Evolutionary conservation across 176 grass and related monocot genomes (phyloP).

Genomic region (Eragrostis curvula): DNA sequence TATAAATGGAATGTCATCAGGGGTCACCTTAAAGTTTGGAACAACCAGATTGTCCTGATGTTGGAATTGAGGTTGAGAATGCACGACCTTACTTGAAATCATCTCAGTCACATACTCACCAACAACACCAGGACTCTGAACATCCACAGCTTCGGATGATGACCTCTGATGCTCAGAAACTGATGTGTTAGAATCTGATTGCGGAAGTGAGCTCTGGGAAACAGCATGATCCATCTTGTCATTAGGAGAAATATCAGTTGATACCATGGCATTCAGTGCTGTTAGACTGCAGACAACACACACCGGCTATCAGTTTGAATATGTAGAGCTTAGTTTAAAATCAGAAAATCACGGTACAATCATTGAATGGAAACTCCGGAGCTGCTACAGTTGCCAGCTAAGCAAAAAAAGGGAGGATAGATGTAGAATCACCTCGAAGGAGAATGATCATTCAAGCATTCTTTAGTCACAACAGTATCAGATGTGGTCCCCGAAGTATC

Average conservation of each 20-base stretch:
- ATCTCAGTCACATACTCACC: conserved; percentile 41
- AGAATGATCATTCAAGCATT: conserved; percentile 49
- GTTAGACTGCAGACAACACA: conserved; percentile 40
- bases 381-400: conserved; percentile 13
- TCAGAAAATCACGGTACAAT: neutral
- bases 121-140: conserved; percentile 35
- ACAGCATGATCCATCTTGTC: conserved; percentile 38
- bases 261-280: conserved; percentile 35
- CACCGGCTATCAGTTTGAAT: conserved; percentile 7
- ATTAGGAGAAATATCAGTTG: conserved; percentile 32
- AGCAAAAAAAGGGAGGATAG: conserved; percentile 13
- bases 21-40: conserved; percentile 50
- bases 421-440: conserved; percentile 48
- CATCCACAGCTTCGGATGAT: conserved; percentile 26
- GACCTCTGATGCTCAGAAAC: conserved; percentile 50
- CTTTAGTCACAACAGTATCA: conserved; percentile 43
- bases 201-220: conserved; percentile 30
- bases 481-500: conserved; percentile 27
- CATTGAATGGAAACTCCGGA: conserved; percentile 1
- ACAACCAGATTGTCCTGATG: conserved; percentile 47
- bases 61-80: conserved; percentile 43
- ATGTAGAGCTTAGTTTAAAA: neutral
- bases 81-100: conserved; percentile 44
- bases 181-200: conserved; percentile 44
- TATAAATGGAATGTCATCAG: conserved; percentile 24